These are phyloP conservation scores for Coemansia umbellata DNA, from an alignment of 192 early-diverging fungal species.

Conservation along the genomic window DNA sequence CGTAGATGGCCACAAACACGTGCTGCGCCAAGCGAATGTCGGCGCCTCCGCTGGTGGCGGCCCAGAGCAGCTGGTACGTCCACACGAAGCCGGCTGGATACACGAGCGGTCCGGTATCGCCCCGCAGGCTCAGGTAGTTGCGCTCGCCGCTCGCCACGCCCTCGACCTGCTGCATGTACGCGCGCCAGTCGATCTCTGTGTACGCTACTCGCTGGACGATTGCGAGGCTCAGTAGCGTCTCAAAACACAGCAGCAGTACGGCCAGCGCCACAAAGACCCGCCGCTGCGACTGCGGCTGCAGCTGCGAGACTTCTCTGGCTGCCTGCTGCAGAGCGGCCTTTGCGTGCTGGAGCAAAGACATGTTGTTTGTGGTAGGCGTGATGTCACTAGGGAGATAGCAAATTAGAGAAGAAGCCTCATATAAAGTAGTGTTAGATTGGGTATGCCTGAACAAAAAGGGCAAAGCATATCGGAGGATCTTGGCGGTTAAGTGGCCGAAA, in stretches of 20 bases:
- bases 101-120: constrained; percentile 93
- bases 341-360: neutral
- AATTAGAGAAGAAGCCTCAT: no score
- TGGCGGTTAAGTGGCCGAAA: no score
- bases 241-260: constrained; percentile 9
- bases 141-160: constrained; percentile 77
- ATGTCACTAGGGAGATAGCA: neutral
- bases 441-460: no score
- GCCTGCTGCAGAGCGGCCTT: neutral
- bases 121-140: constrained; percentile 73
- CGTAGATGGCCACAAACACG: constrained; percentile 75
- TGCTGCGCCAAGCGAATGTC: constrained; percentile 75
- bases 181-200: constrained; percentile 95
- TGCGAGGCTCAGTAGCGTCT: constrained; percentile 1
- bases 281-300: neutral
- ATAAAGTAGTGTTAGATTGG: no score
- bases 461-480: no score
- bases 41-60: constrained; percentile 62
- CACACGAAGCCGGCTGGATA: constrained; percentile 91
- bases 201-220: constrained; percentile 48
- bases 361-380: neutral
- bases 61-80: constrained; percentile 69
- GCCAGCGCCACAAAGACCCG: constrained; percentile 16
- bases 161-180: constrained; percentile 92
- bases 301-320: neutral